Conservation (phyloP, 129 eudicot genomes). For the Daucus carota region DNA sequence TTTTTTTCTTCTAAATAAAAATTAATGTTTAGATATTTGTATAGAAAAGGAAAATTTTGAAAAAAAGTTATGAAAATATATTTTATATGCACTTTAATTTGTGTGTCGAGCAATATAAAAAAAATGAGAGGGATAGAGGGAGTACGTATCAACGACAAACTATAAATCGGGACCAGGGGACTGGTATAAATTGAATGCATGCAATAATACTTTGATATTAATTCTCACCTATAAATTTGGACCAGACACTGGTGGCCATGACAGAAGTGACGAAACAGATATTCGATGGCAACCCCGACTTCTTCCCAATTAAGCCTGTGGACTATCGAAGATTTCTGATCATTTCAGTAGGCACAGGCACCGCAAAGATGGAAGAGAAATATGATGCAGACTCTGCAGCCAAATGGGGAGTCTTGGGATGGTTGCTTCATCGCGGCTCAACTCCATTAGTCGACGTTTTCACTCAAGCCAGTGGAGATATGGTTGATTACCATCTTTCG, state of each 20-base stretch:
- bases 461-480: constrained; percentile 47
- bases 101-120: no score
- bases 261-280: constrained; percentile 41
- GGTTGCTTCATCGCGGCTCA: constrained; percentile 36
- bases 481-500: constrained; percentile 36
- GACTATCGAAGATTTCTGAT: constrained; percentile 42
- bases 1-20: no score
- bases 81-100: no score
- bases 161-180: no score
- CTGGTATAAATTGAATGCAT: no score
- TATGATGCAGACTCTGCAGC: constrained; percentile 38
- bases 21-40: no score
- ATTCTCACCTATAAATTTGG: neutral
- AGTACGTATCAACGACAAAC: no score
- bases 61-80: no score
- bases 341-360: constrained; percentile 49
- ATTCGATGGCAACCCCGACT: constrained; percentile 20
- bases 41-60: no score
- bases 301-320: constrained; percentile 38
- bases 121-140: no score
- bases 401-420: constrained; percentile 48
- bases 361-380: constrained; percentile 24
- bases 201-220: neutral
- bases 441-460: constrained; percentile 38
- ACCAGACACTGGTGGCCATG: constrained; percentile 49